Evolutionary conservation across 257 asterid genomes (phyloP).

Genomic region (Mentha longifolia): DNA sequence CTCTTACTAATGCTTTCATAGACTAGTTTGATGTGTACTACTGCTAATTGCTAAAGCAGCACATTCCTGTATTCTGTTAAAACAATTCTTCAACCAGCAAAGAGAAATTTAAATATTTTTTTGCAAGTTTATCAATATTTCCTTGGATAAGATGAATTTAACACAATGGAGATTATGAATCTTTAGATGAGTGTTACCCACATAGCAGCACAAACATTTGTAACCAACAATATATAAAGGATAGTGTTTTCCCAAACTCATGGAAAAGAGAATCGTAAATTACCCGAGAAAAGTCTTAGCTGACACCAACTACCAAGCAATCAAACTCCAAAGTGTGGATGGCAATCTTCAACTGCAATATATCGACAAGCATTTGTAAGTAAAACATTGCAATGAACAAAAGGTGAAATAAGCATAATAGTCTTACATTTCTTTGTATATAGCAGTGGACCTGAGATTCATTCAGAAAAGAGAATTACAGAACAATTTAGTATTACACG

Average conservation of each 20-base stretch:
- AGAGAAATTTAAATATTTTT: not conserved
- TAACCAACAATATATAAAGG: not conserved
- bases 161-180: not conserved
- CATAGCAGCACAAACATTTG: not conserved
- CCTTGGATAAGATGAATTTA: not conserved
- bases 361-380: conserved; percentile 14
- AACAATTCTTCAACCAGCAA: not conserved
- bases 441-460: conserved; percentile 19
- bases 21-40: too few relatives aligned
- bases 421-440: conserved; percentile 15
- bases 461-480: not conserved
- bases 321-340: conserved; percentile 7
- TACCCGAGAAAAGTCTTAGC: conserved; percentile 18
- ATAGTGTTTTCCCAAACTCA: not conserved
- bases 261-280: conserved; percentile 6
- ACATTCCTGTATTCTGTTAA: too few relatives aligned
- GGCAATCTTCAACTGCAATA: conserved; percentile 18
- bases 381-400: not conserved
- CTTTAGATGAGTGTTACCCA: not conserved
- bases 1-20: too few relatives aligned
- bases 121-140: too few relatives aligned
- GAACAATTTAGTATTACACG: too few relatives aligned
- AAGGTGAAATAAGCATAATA: not conserved
- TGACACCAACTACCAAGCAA: not conserved
- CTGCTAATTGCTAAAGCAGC: too few relatives aligned